Conservation (phyloP, 2,329 filamentous ascomycete genomes). For the Exophiala lecanii-corni region DNA sequence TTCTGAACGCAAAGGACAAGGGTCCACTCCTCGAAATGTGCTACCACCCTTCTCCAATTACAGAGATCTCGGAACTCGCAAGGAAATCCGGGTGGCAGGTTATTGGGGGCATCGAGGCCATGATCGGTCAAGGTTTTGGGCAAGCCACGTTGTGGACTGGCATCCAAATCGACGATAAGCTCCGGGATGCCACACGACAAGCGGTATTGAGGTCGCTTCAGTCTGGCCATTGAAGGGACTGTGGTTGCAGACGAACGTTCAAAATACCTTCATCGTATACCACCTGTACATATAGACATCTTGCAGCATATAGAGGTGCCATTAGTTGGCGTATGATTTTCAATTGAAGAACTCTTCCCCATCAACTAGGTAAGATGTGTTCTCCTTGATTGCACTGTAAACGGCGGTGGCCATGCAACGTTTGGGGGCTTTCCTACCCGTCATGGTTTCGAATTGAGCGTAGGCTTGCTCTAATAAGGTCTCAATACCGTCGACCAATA, state of each 20-base stretch:
- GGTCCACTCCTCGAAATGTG: slow-evolving; percentile 77
- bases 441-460: slow-evolving; percentile 78
- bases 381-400: slow-evolving; percentile 11
- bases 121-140: slow-evolving; percentile 73
- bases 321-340: too few species aligned
- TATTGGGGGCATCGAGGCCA: slow-evolving; percentile 68
- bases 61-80: slow-evolving; percentile 59
- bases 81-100: slow-evolving; percentile 64
- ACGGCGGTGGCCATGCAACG: slow-evolving; percentile 66
- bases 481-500: slow-evolving; percentile 70
- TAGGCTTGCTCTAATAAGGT: slow-evolving; percentile 74
- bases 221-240: slow-evolving; percentile 1
- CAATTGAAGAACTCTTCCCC: slow-evolving; percentile 14
- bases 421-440: slow-evolving; percentile 66
- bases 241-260: too few species aligned
- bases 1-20: slow-evolving; percentile 46
- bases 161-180: slow-evolving; percentile 46
- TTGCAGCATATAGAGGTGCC: too few species aligned
- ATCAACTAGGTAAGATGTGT: slow-evolving; percentile 15
- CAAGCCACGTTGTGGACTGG: slow-evolving; percentile 63
- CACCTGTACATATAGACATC: too few species aligned
- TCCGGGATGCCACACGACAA: slow-evolving; percentile 13
- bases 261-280: too few species aligned
- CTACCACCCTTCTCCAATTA: slow-evolving; percentile 70
- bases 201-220: slow-evolving; percentile 7